phyloP scores from a whole-genome alignment of 2,329 filamentous ascomycete species.

The Gnomoniopsis smithogilvyi region DNA sequence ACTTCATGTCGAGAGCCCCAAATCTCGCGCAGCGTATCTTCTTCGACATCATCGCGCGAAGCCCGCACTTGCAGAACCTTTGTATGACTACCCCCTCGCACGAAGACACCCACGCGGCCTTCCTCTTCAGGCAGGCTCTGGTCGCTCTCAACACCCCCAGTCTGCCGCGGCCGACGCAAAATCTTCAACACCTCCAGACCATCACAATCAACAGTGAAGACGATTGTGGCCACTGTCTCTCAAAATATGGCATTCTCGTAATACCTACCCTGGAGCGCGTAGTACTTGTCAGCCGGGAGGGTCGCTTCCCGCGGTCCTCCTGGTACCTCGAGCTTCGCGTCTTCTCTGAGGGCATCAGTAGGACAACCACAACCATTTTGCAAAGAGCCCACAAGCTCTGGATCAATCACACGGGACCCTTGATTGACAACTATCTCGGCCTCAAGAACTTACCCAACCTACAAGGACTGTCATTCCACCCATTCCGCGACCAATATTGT shows the following conservation, averaged over 20 bases:
- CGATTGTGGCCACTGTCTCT: neutral
- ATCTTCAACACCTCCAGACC: neutral
- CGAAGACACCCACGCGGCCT: neutral
- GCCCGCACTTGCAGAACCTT: neutral
- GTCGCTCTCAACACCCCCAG: neutral
- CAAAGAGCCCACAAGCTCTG: no score
- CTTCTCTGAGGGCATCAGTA: no score
- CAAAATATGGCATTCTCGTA: neutral
- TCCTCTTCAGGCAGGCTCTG: neutral
- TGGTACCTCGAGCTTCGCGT: no score
- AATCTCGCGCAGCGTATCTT: neutral
- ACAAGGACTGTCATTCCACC: no score
- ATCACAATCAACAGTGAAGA: neutral
- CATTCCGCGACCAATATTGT: no score
- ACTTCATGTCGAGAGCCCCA: neutral
- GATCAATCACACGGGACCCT: no score
- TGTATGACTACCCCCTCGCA: neutral
- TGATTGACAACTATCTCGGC: no score
- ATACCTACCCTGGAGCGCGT: neutral
- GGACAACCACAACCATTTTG: no score
- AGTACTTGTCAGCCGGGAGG: neutral
- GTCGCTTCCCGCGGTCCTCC: no score
- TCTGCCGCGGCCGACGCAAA: neutral
- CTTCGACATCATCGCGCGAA: neutral
- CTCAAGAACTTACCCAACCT: no score